These are phyloP conservation scores for Gossypium raimondii DNA, from an alignment of 345 rosid species.

Conservation along the genomic window DNA sequence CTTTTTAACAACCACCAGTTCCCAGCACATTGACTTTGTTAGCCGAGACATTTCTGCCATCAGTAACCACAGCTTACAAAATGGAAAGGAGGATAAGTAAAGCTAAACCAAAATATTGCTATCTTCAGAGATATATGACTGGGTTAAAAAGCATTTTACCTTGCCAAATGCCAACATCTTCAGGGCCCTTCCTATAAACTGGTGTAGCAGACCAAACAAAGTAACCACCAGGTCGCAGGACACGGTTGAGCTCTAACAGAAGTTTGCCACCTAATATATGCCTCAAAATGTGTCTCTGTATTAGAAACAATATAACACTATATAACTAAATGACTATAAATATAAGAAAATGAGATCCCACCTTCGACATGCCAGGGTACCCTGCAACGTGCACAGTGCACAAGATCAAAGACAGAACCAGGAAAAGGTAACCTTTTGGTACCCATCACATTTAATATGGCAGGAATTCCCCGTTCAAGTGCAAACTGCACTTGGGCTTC, in stretches of 20 bases:
- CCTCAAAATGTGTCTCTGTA: slow-evolving; percentile 17
- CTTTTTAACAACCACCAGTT: slow-evolving; percentile 45
- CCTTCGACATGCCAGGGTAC: slow-evolving; percentile 98
- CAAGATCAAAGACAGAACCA: slow-evolving; percentile 62
- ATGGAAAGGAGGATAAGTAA: neutral
- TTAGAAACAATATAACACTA: neutral
- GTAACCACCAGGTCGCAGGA: slow-evolving; percentile 87
- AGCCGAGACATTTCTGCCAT: slow-evolving; percentile 64
- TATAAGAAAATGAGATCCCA: slow-evolving; percentile 15
- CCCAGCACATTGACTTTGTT: slow-evolving; percentile 75
- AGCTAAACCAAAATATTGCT: slow-evolving; percentile 15
- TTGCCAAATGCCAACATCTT: slow-evolving; percentile 83
- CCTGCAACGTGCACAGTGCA: slow-evolving; percentile 93
- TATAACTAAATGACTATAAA: neutral
- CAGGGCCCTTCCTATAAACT: slow-evolving; percentile 67
- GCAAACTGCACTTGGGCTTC: slow-evolving; percentile 95
- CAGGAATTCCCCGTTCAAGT: slow-evolving; percentile 89
- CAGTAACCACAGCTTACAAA: slow-evolving; percentile 6
- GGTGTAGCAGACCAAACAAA: slow-evolving; percentile 99
- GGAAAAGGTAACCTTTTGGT: slow-evolving; percentile 82
- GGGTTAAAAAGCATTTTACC: slow-evolving; percentile 33
- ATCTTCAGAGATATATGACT: slow-evolving; percentile 3
- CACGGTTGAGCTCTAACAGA: slow-evolving; percentile 87
- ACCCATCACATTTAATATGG: slow-evolving; percentile 80
- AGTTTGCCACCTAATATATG: slow-evolving; percentile 72